Evolutionary conservation across 805 yeast species (phyloP), one percentile per base, ranked within the genome.

Genomic region (Naumovozyma castellii): DNA sequence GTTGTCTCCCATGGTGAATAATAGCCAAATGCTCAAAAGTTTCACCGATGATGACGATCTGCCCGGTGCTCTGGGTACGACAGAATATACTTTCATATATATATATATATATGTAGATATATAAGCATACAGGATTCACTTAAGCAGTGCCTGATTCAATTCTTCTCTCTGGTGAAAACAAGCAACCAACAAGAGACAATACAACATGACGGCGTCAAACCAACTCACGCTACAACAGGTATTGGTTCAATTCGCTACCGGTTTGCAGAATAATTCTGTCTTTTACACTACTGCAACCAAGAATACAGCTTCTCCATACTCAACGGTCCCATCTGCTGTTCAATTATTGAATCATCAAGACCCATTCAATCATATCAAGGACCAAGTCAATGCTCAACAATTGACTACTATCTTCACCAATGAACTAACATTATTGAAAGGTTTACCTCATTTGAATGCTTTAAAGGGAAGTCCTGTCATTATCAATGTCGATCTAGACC

Each of bases 401-500:
- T 41, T 65, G 22, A 57, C 70, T 10, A 61, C 83, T 3, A 67
- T 84, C 18, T 63, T 73, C 38, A 65, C 82, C 2, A 66, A 70
- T 41, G 78, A 84, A 18, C 38, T 54, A 3, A 67, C 78, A 5
- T 56, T 85, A 14, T 65, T 84, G 44, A 66, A 69, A 32, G 71
- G 75, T 42, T 65, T 86, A 39, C 86, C 94, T 13, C 69, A 69
- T 39, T 66, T 86, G 35, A 49, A 58, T 32, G 50, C 54, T 42
- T 65, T 76, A 49, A 57, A 60, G 43, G 49, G 59, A 6, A 45
- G 55, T 15, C 64, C 75, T 1, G 68, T 74, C 19, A 79, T 81
- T n/a, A 60, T 82, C 39, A 83, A 79, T 52, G 76, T 78, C 29
- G 73, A 75, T 43, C 57, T 82, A 37, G 44, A 67, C n/a, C 59